Evolutionary conservation across 2,329 filamentous ascomycete genomes (phyloP), one percentile per base, ranked within the genome.

Genomic region (Aureobasidium namibiae): DNA sequence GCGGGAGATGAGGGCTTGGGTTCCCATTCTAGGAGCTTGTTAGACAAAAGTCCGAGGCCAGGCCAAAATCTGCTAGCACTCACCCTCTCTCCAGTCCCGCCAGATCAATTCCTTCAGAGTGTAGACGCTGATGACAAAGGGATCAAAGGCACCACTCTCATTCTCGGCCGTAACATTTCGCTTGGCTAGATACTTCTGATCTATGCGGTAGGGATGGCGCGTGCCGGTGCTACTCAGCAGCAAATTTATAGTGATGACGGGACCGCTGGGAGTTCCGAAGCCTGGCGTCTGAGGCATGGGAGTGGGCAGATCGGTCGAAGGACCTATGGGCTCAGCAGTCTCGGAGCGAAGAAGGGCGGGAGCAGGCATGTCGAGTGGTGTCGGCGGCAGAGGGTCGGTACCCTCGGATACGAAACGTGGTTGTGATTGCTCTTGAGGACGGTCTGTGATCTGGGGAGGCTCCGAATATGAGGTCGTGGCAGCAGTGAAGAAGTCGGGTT

Each of bases 61-160:
- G 23, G 14, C 13, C n/a, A 16, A 41, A 13, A 42, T 11, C 23
- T 11, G 24, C 14, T n/a, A 44, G 16, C 4, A 18, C 70, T 59
- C 75, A 82, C 81, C 90, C 67, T 86, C 86, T 65, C 90, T 82
- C 92, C 92, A 97, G 72, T 96, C 92, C 67, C 90, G 82, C 77
- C 94, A 82, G 70, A 97, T 96, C 69, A 96, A 77, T 75, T 96
- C 91, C 74, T 96, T 96, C 64, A 97, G 77, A 3, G 90, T 95
- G 71, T 96, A 96, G 53, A 96, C 87, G 65, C 89, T 95, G 74
- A 97, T 90, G 69, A 87, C 89, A 70, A 90, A 92, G 1, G 91
- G 91, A 69, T 96, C 90, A 44, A 72, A 71, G 64, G 82, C 80
- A 33, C 84, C 85, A 26, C 73, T 70, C 61, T 81, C 79, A 33